These are phyloP conservation scores for Fusarium sp. DNA, from an alignment of 2,329 filamentous ascomycete genomes.

Conservation along the genomic window DNA sequence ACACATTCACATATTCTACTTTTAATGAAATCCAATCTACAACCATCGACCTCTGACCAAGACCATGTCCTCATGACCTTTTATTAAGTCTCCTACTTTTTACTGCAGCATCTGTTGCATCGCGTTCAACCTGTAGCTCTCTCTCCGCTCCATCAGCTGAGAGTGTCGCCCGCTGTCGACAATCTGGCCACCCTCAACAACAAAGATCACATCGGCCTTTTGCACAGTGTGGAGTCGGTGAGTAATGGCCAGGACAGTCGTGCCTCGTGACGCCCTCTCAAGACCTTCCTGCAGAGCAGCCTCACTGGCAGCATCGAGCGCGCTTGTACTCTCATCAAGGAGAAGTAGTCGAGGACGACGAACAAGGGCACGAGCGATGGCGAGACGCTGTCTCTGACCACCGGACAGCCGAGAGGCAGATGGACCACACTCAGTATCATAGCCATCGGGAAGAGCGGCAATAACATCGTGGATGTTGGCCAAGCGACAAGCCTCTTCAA, in stretches of 20 bases:
- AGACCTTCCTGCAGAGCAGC: conserved; percentile 70
- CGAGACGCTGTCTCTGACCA: conserved; percentile 78
- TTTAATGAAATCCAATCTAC: not conserved
- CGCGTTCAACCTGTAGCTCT: conserved; percentile 60
- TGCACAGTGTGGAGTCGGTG: conserved; percentile 64
- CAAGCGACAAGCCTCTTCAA: conserved; percentile 69
- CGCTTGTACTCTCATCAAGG: conserved; percentile 82
- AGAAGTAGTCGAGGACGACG: conserved; percentile 75
- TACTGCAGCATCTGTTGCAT: conserved; percentile 57
- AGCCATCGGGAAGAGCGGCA: conserved; percentile 66
- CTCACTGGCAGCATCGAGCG: conserved; percentile 75
- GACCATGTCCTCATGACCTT: not conserved
- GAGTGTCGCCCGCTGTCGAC: conserved; percentile 61
- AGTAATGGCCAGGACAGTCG: conserved; percentile 66
- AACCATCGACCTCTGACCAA: not conserved
- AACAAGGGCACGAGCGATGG: conserved; percentile 78
- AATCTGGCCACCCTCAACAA: conserved; percentile 61
- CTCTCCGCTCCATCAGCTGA: conserved; percentile 60
- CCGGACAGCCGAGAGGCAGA: conserved; percentile 77
- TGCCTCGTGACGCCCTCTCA: conserved; percentile 61
- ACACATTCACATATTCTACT: not conserved
- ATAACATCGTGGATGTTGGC: conserved; percentile 78
- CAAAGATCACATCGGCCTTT: conserved; percentile 63
- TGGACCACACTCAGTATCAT: conserved; percentile 71
- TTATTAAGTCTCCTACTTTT: not conserved